Conservation (phyloP, 768 basidiomycete species). For the Kwoniella mangroviensis region DNA sequence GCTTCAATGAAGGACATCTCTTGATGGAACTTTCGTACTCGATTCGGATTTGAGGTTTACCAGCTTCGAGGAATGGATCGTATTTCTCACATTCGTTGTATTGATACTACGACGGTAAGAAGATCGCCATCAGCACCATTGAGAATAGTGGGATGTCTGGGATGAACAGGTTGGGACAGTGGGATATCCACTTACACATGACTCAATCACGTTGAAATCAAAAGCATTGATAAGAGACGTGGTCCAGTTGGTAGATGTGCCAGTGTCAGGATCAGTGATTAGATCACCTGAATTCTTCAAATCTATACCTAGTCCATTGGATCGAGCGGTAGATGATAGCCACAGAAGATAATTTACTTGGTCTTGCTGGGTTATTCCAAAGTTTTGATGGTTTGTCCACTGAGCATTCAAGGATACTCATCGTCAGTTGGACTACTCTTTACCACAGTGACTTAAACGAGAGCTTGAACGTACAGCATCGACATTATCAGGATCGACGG, state of each 20-base stretch:
- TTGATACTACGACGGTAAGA: too few relatives aligned
- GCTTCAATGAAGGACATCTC: conserved; percentile 25
- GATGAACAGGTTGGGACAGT: too few relatives aligned
- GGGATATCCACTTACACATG: conserved; percentile 49
- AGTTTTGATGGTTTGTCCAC: conserved; percentile 31
- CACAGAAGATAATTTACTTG: conserved; percentile 42
- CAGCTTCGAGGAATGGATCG: conserved; percentile 36
- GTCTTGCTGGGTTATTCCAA: conserved; percentile 37
- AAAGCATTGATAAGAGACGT: conserved; percentile 32
- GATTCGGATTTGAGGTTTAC: conserved; percentile 45
- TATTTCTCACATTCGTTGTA: conserved; percentile 42
- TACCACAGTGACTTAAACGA: background rate
- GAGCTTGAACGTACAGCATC: conserved; percentile 34
- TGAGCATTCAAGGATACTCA: background rate
- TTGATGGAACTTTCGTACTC: conserved; percentile 32
- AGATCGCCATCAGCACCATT: too few relatives aligned
- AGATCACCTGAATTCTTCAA: conserved; percentile 44
- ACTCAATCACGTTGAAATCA: conserved; percentile 46
- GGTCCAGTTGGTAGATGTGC: conserved; percentile 21
- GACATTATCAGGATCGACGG: conserved; percentile 48
- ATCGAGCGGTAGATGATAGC: conserved; percentile 33
- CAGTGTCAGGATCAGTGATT: conserved; percentile 22
- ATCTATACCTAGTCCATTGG: conserved; percentile 25
- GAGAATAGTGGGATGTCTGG: too few relatives aligned
- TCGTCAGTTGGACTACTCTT: too few relatives aligned